phyloP scores from a whole-genome alignment of 2,329 filamentous ascomycete genomes.

The Penicillium sclerotigenum region DNA sequence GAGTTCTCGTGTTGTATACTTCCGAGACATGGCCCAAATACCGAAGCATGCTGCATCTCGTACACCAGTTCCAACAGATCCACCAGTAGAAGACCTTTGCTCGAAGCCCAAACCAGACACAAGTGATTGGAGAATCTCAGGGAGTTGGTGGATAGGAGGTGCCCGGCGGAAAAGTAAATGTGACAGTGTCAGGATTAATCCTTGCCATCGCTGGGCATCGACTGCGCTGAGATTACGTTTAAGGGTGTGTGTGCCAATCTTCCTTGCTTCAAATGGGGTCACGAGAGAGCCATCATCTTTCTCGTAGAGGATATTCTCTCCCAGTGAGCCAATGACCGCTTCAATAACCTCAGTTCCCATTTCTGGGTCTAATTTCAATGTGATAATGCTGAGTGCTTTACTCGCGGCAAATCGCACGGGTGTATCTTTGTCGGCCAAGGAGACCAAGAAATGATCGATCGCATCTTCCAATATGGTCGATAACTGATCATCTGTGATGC shows the following conservation, averaged over 20 bases:
- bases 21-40: conserved; percentile 84
- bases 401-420: conserved; percentile 86
- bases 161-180: conserved; percentile 84
- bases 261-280: conserved; percentile 34
- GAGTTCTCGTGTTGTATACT: conserved; percentile 79
- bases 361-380: conserved; percentile 71
- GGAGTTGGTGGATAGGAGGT: conserved; percentile 66
- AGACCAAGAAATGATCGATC: conserved; percentile 76
- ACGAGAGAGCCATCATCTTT: conserved; percentile 43
- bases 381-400: conserved; percentile 85
- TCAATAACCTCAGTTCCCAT: conserved; percentile 87
- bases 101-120: conserved; percentile 82
- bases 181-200: conserved; percentile 79
- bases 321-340: conserved; percentile 69
- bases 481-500: conserved; percentile 31
- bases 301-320: conserved; percentile 60
- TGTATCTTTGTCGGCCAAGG: conserved; percentile 81
- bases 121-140: conserved; percentile 71
- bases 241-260: conserved; percentile 37
- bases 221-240: conserved; percentile 67
- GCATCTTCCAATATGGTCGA: conserved; percentile 69
- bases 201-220: conserved; percentile 85
- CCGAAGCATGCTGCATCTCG: conserved; percentile 95
- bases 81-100: conserved; percentile 79
- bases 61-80: conserved; percentile 81